A percentile compares a stretch with the other conserved stretches of the same genome.
These are phyloP conservation scores for Phlegmacium glaucopus DNA, from an alignment of 768 basidiomycete genomes.

Conservation along the genomic window DNA sequence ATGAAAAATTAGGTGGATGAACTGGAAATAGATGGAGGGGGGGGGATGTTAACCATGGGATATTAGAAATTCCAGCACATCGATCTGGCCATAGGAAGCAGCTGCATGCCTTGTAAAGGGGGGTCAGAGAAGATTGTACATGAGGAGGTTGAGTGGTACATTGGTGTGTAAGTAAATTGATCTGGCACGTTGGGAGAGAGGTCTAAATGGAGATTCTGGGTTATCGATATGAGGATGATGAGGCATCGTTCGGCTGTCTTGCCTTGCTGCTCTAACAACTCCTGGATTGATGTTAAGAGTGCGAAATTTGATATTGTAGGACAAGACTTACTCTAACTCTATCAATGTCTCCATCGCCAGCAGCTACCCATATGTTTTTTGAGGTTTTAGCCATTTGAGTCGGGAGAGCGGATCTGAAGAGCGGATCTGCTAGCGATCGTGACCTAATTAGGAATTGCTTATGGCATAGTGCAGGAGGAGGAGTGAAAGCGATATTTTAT, in stretches of 20 bases:
- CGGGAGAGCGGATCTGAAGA: slow-evolving; percentile 4
- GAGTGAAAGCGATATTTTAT: no score
- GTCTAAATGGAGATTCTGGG: slow-evolving; percentile 38
- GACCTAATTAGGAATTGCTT: slow-evolving; percentile 22
- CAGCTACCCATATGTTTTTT: slow-evolving; percentile 91
- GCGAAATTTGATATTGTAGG: slow-evolving; percentile 7
- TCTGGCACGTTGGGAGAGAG: slow-evolving; percentile 73
- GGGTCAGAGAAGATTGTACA: slow-evolving; percentile 9
- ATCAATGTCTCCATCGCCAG: slow-evolving; percentile 83
- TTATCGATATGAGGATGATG: slow-evolving; percentile 22
- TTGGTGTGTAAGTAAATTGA: slow-evolving; percentile 75
- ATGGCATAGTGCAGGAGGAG: slow-evolving; percentile 9
- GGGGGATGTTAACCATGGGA: slow-evolving; percentile 46
- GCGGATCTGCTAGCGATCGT: slow-evolving; percentile 25
- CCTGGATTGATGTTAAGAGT: slow-evolving; percentile 32
- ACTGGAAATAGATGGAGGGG: slow-evolving; percentile 8
- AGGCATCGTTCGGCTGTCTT: slow-evolving; percentile 32
- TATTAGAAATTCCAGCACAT: slow-evolving; percentile 76
- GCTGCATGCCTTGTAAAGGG: slow-evolving; percentile 79
- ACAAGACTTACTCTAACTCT: slow-evolving; percentile 57
- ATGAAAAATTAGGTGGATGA: slow-evolving; percentile 6
- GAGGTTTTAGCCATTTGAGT: slow-evolving; percentile 10
- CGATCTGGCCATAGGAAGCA: slow-evolving; percentile 83
- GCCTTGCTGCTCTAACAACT: slow-evolving; percentile 58
- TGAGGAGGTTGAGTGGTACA: slow-evolving; percentile 37